Evolutionary conservation across 129 eudicot species (phyloP), one percentile per base, ranked within the genome.

Genomic region (Gnaphalium uliginosum): DNA sequence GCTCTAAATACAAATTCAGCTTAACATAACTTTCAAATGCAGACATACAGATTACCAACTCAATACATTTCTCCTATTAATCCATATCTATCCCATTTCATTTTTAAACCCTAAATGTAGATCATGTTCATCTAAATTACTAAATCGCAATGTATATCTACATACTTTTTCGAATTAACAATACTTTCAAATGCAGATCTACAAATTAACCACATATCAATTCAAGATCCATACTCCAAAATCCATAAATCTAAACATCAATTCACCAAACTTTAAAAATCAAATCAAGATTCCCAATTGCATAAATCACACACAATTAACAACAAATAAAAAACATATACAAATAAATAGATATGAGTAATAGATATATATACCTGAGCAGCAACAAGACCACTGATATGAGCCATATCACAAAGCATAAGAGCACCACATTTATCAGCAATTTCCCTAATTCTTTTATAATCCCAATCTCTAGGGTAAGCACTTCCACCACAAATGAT

Each of bases 381-480:
- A 89, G 99, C 99, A 82, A 95, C 99, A 83, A 95, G 99, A 60
- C 99, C 99, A 83, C 99, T 95, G 41, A 95, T 95, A 68, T 95
- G 99, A 75, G 99, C 99, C 99, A 95, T 95, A 69, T 95, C 99
- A 58, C 97, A 91, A 0, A 95, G 86, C 92, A 95, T 87, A 0
- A 91, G 80, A 0, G 99, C 97, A 0, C 99, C 99, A 70, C 85
- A 78, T 71, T 91, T 91, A 68, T 94, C 99, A 30, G 99, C 99
- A 81, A 94, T 72, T 43, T 80, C 66, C 51, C 90, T 88, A 54
- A 94, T 83, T 73, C 71, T 83, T 76, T 85, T 80, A 57, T 94
- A 94, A 79, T 94, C 99, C 97, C 97, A 94, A 74, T 94, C 99
- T 58, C 99, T 89, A 10, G 99, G 99, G 63, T 90, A 94, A 58